These are phyloP conservation scores for Chiua virens DNA, from an alignment of 768 basidiomycete genomes.

Conservation along the genomic window DNA sequence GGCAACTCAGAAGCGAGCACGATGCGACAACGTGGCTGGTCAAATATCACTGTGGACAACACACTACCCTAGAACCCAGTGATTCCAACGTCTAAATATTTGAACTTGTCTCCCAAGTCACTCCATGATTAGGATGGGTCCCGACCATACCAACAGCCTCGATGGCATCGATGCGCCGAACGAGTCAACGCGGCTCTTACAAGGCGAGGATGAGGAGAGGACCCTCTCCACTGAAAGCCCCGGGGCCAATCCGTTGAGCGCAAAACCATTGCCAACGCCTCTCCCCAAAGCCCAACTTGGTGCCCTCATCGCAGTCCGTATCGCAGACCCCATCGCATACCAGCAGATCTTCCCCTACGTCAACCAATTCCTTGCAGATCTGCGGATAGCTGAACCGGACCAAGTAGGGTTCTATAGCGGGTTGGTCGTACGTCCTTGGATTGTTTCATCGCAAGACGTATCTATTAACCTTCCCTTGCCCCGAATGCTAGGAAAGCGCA, in stretches of 20 bases:
- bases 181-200: constrained; percentile 18
- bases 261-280: constrained; percentile 15
- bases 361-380: constrained; percentile 58
- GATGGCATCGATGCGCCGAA: neutral
- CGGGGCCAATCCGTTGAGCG: neutral
- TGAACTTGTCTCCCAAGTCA: too few species aligned
- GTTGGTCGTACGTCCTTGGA: constrained; percentile 42
- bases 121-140: too few species aligned
- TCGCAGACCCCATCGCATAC: constrained; percentile 61
- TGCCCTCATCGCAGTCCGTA: constrained; percentile 40
- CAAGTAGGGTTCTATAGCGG: constrained; percentile 68
- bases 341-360: constrained; percentile 66
- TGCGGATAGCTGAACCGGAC: constrained; percentile 54
- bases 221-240: neutral
- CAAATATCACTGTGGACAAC: too few species aligned
- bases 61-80: too few species aligned
- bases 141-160: neutral
- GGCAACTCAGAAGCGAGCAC: neutral
- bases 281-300: constrained; percentile 48
- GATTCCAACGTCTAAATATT: too few species aligned
- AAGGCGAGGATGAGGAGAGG: constrained; percentile 7
- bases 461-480: neutral
- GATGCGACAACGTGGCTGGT: neutral
- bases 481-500: constrained; percentile 49
- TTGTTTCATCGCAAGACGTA: constrained; percentile 7